Evolutionary conservation across 495 filamentous ascomycete species (phyloP), one percentile per base, ranked within the genome.

Genomic region (Cercophora newfieldiana): DNA sequence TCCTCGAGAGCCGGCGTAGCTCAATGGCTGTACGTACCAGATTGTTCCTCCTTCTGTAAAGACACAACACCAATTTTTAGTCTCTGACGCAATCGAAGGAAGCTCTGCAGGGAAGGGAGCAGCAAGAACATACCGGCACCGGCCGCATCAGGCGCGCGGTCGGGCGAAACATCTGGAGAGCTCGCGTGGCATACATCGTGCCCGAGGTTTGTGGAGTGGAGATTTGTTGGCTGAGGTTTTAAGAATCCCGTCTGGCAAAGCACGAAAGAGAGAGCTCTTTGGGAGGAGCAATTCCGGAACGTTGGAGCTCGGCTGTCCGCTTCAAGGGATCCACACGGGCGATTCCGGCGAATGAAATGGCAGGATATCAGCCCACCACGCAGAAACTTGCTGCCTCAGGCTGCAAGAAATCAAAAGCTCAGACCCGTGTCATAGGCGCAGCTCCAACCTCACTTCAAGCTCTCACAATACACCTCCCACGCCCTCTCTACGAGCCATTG

Each of bases 1-100:
- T 50, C 59, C n/a, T 0, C 19, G 33, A 30, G 57, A 31, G 37
- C 59, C 60, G 60, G 56, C 55, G 67, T 30, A 50, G 44, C 6
- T 70, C 73, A 74, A 75, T 79, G 72, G 74, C 65, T 49, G 53
- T 37, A 85, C 88, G 65, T 93, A 95, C 91, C 91, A 79, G 85
- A 86, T 72, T 94, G 91, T 78, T 88, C 86, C 82, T 94, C 90
- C 78, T 92, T 92, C 91, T 95, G 71, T 69, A 80, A 65, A 71
- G 53, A 60, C 31, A 63, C 44, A 33, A 59, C 31, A 14, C 66
- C 69, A 72, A 79, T 72, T 77, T 79, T 80, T 63, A 73, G 56
- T 63, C 59, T 33, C 51, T 69, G 69, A 72, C 67, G 68, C 70
- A 71, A 71, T 70, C 28, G 62, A 29, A 47, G 12, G 65, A 68